phyloP scores from a whole-genome alignment of 2,329 filamentous ascomycete genomes.

The Hypocrella siamensis region DNA sequence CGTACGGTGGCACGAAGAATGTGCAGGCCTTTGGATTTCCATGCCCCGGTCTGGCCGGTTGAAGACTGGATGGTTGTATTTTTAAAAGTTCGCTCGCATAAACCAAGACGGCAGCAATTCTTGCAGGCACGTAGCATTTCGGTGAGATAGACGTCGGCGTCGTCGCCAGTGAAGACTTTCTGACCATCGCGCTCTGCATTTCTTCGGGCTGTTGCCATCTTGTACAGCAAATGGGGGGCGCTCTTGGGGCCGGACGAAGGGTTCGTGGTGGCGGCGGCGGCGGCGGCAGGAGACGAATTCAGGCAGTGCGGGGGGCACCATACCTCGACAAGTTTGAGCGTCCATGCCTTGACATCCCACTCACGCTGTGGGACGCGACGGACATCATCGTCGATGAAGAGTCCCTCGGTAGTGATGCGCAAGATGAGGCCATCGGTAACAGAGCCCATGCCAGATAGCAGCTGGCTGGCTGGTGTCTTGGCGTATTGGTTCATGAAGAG shows the following conservation, averaged over 20 bases:
- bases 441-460: conserved; percentile 67
- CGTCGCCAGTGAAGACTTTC: conserved; percentile 42
- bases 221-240: conserved; percentile 28
- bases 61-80: conserved; percentile 24
- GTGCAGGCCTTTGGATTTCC: conserved; percentile 40
- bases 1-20: conserved; percentile 47
- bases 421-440: conserved; percentile 89
- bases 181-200: conserved; percentile 30
- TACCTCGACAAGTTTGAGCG: conserved; percentile 81
- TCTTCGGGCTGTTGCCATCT: conserved; percentile 30
- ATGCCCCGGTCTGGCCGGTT: conserved; percentile 33
- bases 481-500: conserved; percentile 80
- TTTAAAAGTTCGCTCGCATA: conserved; percentile 28
- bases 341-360: conserved; percentile 99
- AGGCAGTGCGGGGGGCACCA: conserved; percentile 56
- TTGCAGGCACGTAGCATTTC: conserved; percentile 51
- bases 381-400: conserved; percentile 95
- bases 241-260: conserved; percentile 21
- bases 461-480: conserved; percentile 77
- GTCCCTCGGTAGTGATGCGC: conserved; percentile 80
- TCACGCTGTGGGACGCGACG: conserved; percentile 84
- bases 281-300: conserved; percentile 22
- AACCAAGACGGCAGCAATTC: conserved; percentile 41
- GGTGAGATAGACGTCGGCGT: conserved; percentile 47
- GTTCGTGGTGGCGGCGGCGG: conserved; percentile 23